Conservation (phyloP, 148 eudicot species). For the Rhododendron mucronatum region DNA sequence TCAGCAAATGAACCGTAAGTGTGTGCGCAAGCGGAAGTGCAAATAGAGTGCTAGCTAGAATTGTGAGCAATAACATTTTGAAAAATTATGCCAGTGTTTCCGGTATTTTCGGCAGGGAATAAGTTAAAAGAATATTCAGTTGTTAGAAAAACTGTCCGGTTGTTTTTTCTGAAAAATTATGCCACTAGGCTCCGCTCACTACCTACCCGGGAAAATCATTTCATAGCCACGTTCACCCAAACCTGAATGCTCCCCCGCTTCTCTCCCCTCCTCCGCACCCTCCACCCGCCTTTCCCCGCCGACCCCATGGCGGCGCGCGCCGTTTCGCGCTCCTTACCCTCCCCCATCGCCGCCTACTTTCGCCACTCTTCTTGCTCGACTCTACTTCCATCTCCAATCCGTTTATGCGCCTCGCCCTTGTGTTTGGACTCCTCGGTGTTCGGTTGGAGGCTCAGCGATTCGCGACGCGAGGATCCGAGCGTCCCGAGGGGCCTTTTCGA, state of each 20-base stretch:
- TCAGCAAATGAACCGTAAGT: too few species aligned
- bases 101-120: too few species aligned
- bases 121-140: too few species aligned
- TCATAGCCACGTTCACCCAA: not conserved
- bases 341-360: slow-evolving; percentile 12
- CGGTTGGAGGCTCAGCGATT: not conserved
- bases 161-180: too few species aligned
- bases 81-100: not conserved
- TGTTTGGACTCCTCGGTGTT: slow-evolving; percentile 9
- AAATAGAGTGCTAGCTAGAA: too few species aligned
- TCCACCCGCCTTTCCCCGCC: not conserved
- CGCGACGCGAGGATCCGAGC: not conserved
- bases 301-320: slow-evolving; percentile 60
- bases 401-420: not conserved
- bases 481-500: slow-evolving; percentile 17
- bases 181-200: not conserved
- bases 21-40: too few species aligned
- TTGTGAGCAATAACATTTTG: too few species aligned
- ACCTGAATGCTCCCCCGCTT: slow-evolving; percentile 36
- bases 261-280: slow-evolving; percentile 30
- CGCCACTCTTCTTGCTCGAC: not conserved
- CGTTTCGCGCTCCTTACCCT: slow-evolving; percentile 40
- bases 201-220: not conserved
- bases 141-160: too few species aligned
- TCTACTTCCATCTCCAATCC: not conserved